Base-by-base conservation (phyloP, 202 grass and related monocot species). In the Setaria viridis region DNA sequence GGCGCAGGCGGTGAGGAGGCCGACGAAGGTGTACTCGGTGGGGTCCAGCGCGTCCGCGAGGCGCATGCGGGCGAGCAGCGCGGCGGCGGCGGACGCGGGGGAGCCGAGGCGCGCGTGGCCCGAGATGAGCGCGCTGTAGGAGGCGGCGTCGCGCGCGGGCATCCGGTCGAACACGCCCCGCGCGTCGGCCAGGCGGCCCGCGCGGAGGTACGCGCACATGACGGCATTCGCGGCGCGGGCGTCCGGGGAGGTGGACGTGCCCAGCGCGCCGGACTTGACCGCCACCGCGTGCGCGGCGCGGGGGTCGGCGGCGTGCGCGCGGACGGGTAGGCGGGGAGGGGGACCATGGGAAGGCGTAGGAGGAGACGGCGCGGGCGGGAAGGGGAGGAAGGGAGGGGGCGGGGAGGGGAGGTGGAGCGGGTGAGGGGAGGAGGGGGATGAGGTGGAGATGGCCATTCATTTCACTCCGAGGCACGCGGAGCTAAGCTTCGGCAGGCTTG, bases 1-100 rank as follows among this genome's bases (percentile, higher is more conserved):
- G 13, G 91, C 88, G 87, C 91, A 98, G n/a, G 89, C 73, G n/a
- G 91, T 93, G 85, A 98, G 85, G 56, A 98, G 80, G 1, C 89
- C 95, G 10, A 95, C 89, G 77, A 93, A 93, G 80, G 86, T 90
- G 72, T 85, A 95, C 77, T 90, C 90, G n/a, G 92, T 98, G 42
- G 88, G 93, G 29, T 19, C 51, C 5, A 95, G 69, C 7, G 78
- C 89, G 9, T 56, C 39, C 4, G 39, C 65, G 20, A 62, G 73
- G 55, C 84, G 85, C 95, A 98, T 98, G 45, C 80, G 74, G 25
- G 12, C 51, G 85, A 98, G 88, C 7, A 98, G 89, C 16, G 16
- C 55, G 0, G 29, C 87, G 11, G 89, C 72, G 6, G 67, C 72
- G 2, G 60, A 67, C 65, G 55, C 74, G 4, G 78, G 58, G 57